Percentiles rank a stretch among this genome's conserved stretches.
phyloP scores from a whole-genome alignment of 1,284 basidiomycete species.

The Coriolopsis trogii region DNA sequence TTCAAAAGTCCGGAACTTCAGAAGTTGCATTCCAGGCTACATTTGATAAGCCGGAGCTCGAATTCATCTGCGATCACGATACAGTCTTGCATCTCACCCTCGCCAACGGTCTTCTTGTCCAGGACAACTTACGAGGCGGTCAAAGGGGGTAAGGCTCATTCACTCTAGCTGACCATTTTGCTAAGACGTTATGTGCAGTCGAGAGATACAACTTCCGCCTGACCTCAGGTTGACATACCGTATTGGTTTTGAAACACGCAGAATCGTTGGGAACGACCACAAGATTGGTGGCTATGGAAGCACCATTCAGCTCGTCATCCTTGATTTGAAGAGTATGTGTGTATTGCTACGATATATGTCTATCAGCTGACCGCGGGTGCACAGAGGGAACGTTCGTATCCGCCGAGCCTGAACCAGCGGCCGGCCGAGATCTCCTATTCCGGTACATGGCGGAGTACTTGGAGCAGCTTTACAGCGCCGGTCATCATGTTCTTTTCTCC shows the following conservation, averaged over 20 bases:
- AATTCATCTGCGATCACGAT: slow-evolving; percentile 35
- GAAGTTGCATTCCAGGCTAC: slow-evolving; percentile 21
- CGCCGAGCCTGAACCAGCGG: slow-evolving; percentile 6
- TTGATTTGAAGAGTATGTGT: slow-evolving; percentile 22
- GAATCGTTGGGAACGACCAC: slow-evolving; percentile 24
- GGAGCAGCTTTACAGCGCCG: slow-evolving; percentile 30
- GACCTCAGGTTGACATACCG: slow-evolving; percentile 25
- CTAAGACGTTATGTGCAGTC: background rate
- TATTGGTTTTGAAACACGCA: slow-evolving; percentile 20
- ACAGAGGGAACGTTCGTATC: slow-evolving; percentile 14
- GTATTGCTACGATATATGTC: too few relatives aligned
- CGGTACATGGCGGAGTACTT: slow-evolving; percentile 29
- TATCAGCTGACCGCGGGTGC: background rate
- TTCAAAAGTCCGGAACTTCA: slow-evolving; percentile 5
- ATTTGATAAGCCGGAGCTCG: slow-evolving; percentile 27
- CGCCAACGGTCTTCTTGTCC: slow-evolving; percentile 21
- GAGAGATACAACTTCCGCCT: background rate
- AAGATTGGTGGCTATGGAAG: slow-evolving; percentile 27
- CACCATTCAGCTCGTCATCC: slow-evolving; percentile 27
- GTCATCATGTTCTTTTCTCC: slow-evolving; percentile 35
- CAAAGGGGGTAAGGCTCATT: background rate
- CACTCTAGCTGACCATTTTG: background rate
- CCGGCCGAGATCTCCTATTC: slow-evolving; percentile 19
- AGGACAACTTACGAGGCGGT: slow-evolving; percentile 2
- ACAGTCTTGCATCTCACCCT: slow-evolving; percentile 27